Evolutionary conservation across 1,284 basidiomycete genomes (phyloP), one percentile per base, ranked within the genome.

Genomic region (Heterobasidion occidentale): DNA sequence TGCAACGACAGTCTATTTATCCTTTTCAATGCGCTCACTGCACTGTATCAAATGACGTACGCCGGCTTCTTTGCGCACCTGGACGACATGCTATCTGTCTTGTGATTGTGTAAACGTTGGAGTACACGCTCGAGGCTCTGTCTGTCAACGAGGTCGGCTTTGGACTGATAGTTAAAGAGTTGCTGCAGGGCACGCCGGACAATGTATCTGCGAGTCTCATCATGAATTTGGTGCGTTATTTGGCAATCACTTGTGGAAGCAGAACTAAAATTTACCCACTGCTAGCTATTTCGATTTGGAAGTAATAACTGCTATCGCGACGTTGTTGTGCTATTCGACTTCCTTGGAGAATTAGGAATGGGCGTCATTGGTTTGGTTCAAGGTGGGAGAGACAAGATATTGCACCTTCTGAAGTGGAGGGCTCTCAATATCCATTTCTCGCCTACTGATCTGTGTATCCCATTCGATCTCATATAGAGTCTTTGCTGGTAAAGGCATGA

Each of bases 51-150:
- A 66, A 91, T 89, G 86, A 91, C 89, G 0, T 92, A 81, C 64
- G 89, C 90, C 1, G 90, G 90, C 19, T 90, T 90, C 73, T 90
- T 96, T 68, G 90, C 94, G 51, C 89, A 94, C 67, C 76, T 94
- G 56, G 70, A 74, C 58, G 75, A 79, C 57, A 94, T 90, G 92
- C 1, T 19, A 1, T 87, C 88, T 1, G 90, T 91, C 0, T 75
- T 94, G 2, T 80, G 92, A 12, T 94, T 92, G 92, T 72, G 94
- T 49, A 88, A 94, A 64, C 83, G 50, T 72, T 84, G 47, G 84
- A 92, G 70, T 94, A 86, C 67, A 77, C 78, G 9, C 75, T 94
- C 17, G 92, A 95, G 70, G 92, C 92, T 9, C 74, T 95, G 9
- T 77, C 87, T 4, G 88, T 95, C 36, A 96, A 96, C 67, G 93